phyloP scores from a whole-genome alignment of 2,329 filamentous ascomycete genomes.

The Aspergillus tamarii region DNA sequence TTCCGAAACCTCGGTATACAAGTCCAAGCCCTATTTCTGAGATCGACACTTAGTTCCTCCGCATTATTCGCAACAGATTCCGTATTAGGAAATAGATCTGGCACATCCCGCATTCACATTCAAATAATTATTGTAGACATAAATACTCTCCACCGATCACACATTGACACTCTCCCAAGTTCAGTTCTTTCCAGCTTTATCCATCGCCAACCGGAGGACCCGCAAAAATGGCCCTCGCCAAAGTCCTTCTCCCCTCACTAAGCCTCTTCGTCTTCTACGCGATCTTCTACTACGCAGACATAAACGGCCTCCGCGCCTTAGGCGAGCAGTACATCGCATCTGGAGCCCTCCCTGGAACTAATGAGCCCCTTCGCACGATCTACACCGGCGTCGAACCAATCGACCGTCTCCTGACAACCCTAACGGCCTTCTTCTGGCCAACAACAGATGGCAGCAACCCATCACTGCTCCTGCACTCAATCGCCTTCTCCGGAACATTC shows the following conservation, averaged over 20 bases:
- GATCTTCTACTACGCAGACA: slow-evolving; percentile 37
- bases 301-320: slow-evolving; percentile 34
- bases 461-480: slow-evolving; percentile 38
- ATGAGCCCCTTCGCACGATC: slow-evolving; percentile 33
- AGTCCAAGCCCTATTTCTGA: neutral
- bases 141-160: neutral
- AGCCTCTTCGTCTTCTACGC: slow-evolving; percentile 36
- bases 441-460: slow-evolving; percentile 43
- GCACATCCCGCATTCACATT: neutral
- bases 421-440: slow-evolving; percentile 46
- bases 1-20: neutral
- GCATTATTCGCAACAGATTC: slow-evolving; percentile 2
- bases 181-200: neutral
- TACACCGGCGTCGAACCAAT: slow-evolving; percentile 40
- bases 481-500: slow-evolving; percentile 46
- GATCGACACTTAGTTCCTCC: neutral
- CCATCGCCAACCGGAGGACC: neutral
- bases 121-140: neutral
- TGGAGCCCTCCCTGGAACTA: slow-evolving; percentile 29
- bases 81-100: neutral
- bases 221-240: slow-evolving; percentile 23
- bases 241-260: slow-evolving; percentile 33
- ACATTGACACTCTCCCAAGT: too few relatives aligned
- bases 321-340: slow-evolving; percentile 24
- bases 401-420: slow-evolving; percentile 34